Base-by-base conservation (phyloP, 2,329 filamentous ascomycete species). In the Pestalotiopsis sp. region DNA sequence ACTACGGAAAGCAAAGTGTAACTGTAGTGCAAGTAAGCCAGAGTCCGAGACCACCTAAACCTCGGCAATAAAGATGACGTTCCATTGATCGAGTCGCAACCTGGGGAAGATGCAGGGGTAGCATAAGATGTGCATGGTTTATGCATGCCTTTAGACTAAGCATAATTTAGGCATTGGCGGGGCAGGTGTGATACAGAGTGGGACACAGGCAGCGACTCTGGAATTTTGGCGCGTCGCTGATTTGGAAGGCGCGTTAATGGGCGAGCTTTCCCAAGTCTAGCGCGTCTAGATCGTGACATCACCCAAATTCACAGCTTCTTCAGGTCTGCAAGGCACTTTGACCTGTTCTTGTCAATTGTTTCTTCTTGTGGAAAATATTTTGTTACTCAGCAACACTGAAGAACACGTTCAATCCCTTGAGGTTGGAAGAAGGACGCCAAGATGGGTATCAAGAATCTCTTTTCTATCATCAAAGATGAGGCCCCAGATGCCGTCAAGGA, bases 401-500 rank as follows among this genome's bases (percentile, higher is more conserved):
- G 20, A 52, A 17, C 45, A 6, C 12, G 31, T 12, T 4, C 57
- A 59, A 59, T 17, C 11, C n/a, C 57, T 3, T 12, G 45, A 3
- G 2, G 41, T 9, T 1, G 6, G 45, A 25, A 38, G 4, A 39
- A 57, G 17, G 31, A 52, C 58, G 75, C 74, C 73, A 84, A 73
- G 56, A 90, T 90, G 86, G 86, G 88, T 80, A 91, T 91, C 75
- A 91, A 91, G 85, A 89, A 93, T 75, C 88, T 96, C 58, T 94
- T 91, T 80, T 87, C 89, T 73, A 91, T 96, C 80, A 94, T 96
- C 82, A 92, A 93, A 77, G 95, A 98, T 78, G 92, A 98, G 84
- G 93, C 94, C 73, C 96, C 96, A n/a, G 93, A 95, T 82, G 92
- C 96, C 41, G 89, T 98, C 86, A 98, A 98, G 82, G 92, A 94